Conservation (phyloP, 768 basidiomycete genomes). For the Kwoniella mangroviensis region DNA sequence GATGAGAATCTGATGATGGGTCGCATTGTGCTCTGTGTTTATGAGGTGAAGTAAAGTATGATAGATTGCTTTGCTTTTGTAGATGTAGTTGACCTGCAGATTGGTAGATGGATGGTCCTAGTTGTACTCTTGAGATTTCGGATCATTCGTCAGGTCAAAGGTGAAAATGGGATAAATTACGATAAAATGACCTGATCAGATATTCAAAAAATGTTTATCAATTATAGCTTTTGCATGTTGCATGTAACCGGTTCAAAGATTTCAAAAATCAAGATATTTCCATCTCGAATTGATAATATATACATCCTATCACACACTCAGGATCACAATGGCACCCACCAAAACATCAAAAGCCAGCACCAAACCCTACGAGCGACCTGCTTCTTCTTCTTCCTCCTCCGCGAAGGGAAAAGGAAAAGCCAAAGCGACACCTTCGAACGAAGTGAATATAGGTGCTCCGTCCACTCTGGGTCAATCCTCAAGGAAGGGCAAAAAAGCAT, state of each 20-base stretch:
- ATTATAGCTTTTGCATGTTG: slow-evolving; percentile 1
- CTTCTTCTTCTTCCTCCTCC: not conserved
- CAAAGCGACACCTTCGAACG: slow-evolving; percentile 12
- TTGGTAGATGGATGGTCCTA: too few species aligned
- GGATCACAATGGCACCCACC: slow-evolving; percentile 3
- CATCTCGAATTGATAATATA: too few species aligned
- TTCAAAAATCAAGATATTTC: too few species aligned
- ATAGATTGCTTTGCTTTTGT: too few species aligned
- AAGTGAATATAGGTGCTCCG: slow-evolving; percentile 56
- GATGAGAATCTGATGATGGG: slow-evolving; percentile 25
- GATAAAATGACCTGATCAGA: slow-evolving; percentile 1
- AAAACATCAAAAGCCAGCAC: not conserved
- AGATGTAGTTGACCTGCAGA: too few species aligned
- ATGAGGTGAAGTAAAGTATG: not conserved
- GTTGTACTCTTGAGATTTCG: slow-evolving; percentile 2
- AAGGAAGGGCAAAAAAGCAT: slow-evolving; percentile 87
- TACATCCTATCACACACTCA: too few species aligned
- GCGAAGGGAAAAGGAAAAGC: slow-evolving; percentile 21
- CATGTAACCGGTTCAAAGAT: not conserved
- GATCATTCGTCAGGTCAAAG: not conserved
- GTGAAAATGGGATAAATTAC: slow-evolving; percentile 31
- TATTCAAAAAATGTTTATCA: slow-evolving; percentile 19
- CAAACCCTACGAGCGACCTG: slow-evolving; percentile 26
- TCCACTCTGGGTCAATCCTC: slow-evolving; percentile 65
- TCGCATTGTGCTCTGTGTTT: slow-evolving; percentile 18